Conservation (phyloP, 2,329 filamentous ascomycete genomes). For the Talaromyces marneffei region DNA sequence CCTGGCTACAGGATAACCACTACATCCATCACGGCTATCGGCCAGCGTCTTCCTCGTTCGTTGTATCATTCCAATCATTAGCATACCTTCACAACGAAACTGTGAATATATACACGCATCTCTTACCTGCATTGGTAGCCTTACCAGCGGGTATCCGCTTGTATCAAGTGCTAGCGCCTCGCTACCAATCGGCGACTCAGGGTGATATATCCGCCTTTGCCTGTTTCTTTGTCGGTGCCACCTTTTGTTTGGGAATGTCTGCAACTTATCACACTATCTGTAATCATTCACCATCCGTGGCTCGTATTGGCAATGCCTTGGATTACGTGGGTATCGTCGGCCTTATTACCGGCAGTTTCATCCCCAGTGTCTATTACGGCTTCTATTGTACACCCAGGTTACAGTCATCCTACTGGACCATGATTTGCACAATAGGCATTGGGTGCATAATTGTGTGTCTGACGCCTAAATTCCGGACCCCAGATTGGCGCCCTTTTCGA, state of each 20-base stretch:
- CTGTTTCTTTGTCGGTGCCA: conserved; percentile 73
- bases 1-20: conserved; percentile 60
- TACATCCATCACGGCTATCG: conserved; percentile 64
- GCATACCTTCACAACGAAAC: conserved; percentile 62
- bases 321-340: conserved; percentile 93
- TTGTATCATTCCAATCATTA: conserved; percentile 53
- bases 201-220: conserved; percentile 66
- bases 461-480: conserved; percentile 76
- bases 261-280: conserved; percentile 77
- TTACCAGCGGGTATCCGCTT: conserved; percentile 49
- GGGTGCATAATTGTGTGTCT: conserved; percentile 72
- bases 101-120: conserved; percentile 67
- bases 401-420: conserved; percentile 66
- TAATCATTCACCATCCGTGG: conserved; percentile 75
- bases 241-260: conserved; percentile 70
- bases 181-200: conserved; percentile 57
- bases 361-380: conserved; percentile 82
- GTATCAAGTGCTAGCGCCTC: conserved; percentile 54
- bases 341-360: conserved; percentile 84
- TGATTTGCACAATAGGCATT: conserved; percentile 72
- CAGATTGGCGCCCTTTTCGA: conserved; percentile 75
- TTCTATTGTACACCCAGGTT: conserved; percentile 65
- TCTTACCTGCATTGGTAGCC: conserved; percentile 61
- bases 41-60: conserved; percentile 56
- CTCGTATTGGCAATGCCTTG: conserved; percentile 81